Evolutionary conservation across 768 basidiomycete species (phyloP), one percentile per base, ranked within the genome.

Genomic region (Leccinum uliginosum): DNA sequence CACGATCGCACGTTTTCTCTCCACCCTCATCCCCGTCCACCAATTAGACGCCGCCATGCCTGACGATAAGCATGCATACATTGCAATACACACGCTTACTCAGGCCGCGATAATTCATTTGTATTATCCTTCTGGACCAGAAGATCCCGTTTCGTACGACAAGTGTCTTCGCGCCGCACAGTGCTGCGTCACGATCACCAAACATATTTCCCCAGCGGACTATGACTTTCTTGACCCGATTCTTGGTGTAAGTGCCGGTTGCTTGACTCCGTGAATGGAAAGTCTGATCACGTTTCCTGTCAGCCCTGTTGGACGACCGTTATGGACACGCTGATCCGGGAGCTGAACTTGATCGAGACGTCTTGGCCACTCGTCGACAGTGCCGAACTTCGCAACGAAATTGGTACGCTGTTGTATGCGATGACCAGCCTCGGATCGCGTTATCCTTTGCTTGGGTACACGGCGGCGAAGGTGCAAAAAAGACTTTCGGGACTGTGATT

Each of bases 161-260:
- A 89, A 88, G 69, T 85, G 86, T 59, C 73, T 85, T 46, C 78
- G 75, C 38, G 84, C 87, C 26, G 85, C 88, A 19, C 79, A 83
- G 52, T 74, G 81, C 34, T 81, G 82, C 59, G 78, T 83, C 51
- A 73, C 80, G 40, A 71, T 90, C 64, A 78, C 85, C 65, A 84
- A 84, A 63, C 80, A 83, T 58, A 75, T 89, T 54, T 69, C 77
- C 24, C 85, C 89, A 24, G 70, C 78, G 62, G 87, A 90, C 63
- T 86, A 82, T 59, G 78, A 80, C 38, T 86, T 83, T 70, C 77
- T 90, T n/a, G 89, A 91, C 72, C 89, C 89, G 24, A 82, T 90
- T 60, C 77, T 90, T 59, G 87, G 85, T 51, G 88, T 90, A 75
- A 61, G 86, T 73, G 8, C 50, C 35, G 19, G 3, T 12, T 50